These are phyloP conservation scores for Pisolithus tinctorius DNA, from an alignment of 768 basidiomycete genomes.

Conservation along the genomic window DNA sequence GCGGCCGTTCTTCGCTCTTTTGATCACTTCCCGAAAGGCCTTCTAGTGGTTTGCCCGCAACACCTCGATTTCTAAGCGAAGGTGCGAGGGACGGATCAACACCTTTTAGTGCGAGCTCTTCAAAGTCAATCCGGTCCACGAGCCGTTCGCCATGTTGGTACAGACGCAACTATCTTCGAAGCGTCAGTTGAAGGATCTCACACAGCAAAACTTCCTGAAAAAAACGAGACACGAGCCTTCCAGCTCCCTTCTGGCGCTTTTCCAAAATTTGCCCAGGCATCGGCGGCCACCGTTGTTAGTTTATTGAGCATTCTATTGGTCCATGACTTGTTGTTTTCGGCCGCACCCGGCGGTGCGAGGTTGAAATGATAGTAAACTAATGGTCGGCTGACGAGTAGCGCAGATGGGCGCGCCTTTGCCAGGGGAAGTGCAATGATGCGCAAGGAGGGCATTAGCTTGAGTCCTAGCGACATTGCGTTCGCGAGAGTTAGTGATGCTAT, in stretches of 20 bases:
- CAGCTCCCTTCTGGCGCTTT: slow-evolving; percentile 58
- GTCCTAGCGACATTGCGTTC: slow-evolving; percentile 9
- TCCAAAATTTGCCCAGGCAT: slow-evolving; percentile 62
- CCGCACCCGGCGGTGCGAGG: slow-evolving; percentile 21
- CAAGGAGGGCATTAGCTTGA: slow-evolving; percentile 24
- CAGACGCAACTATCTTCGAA: slow-evolving; percentile 42
- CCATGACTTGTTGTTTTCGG: slow-evolving; percentile 27
- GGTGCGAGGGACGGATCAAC: slow-evolving; percentile 68
- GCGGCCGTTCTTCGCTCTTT: not conserved
- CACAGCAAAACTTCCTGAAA: not conserved
- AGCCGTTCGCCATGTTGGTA: slow-evolving; percentile 62
- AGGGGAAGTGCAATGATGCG: slow-evolving; percentile 46
- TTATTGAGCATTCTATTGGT: slow-evolving; percentile 32
- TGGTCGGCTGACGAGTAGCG: slow-evolving; percentile 12
- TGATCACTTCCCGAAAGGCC: slow-evolving; percentile 9
- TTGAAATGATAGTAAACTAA: slow-evolving; percentile 39
- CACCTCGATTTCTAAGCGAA: slow-evolving; percentile 25
- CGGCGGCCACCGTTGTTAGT: slow-evolving; percentile 44
- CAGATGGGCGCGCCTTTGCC: slow-evolving; percentile 12
- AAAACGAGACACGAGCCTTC: slow-evolving; percentile 47
- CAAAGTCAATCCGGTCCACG: slow-evolving; percentile 69
- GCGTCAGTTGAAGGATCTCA: slow-evolving; percentile 3
- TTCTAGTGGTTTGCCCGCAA: slow-evolving; percentile 11
- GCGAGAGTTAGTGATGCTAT: not conserved
- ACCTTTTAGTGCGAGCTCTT: slow-evolving; percentile 69